These are phyloP conservation scores for Vigna radiata DNA, from an alignment of 306 rosid genomes.

Conservation along the genomic window DNA sequence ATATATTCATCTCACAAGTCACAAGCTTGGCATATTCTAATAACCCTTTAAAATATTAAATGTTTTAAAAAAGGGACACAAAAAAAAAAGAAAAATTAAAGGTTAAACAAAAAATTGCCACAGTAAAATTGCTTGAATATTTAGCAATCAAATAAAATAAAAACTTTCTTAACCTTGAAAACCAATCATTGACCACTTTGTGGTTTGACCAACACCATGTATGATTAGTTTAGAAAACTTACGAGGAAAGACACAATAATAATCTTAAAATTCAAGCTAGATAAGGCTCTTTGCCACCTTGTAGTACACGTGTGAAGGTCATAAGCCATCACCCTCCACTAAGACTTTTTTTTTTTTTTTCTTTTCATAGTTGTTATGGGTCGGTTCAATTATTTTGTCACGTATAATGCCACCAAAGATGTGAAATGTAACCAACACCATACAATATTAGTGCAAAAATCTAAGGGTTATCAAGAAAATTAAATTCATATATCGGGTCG, in stretches of 20 bases:
- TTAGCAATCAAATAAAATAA: too few relatives aligned
- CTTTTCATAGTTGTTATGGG: conserved; percentile 17
- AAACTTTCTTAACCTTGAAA: background rate
- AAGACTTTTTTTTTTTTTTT: conserved; percentile 10
- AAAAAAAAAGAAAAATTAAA: too few relatives aligned
- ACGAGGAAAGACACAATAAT: conserved; percentile 36
- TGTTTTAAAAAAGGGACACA: too few relatives aligned
- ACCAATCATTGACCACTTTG: conserved; percentile 27
- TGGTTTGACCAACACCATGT: conserved; percentile 35
- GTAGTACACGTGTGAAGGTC: conserved; percentile 41
- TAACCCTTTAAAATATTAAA: background rate
- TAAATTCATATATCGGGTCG: background rate
- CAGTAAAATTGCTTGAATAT: too few relatives aligned
- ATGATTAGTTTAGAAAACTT: conserved; percentile 41
- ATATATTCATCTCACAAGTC: conserved; percentile 45
- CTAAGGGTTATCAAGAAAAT: background rate
- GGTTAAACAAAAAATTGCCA: too few relatives aligned
- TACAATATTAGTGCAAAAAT: background rate
- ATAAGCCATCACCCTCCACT: conserved; percentile 22
- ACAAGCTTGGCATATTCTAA: conserved; percentile 52
- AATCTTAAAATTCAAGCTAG: conserved; percentile 37
- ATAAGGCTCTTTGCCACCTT: conserved; percentile 41
- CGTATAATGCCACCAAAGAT: background rate
- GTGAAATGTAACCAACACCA: conserved; percentile 22
- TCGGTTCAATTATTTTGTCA: conserved; percentile 45